Base-by-base conservation (phyloP, 2,329 filamentous ascomycete genomes). In the Sporothrix humicola region DNA sequence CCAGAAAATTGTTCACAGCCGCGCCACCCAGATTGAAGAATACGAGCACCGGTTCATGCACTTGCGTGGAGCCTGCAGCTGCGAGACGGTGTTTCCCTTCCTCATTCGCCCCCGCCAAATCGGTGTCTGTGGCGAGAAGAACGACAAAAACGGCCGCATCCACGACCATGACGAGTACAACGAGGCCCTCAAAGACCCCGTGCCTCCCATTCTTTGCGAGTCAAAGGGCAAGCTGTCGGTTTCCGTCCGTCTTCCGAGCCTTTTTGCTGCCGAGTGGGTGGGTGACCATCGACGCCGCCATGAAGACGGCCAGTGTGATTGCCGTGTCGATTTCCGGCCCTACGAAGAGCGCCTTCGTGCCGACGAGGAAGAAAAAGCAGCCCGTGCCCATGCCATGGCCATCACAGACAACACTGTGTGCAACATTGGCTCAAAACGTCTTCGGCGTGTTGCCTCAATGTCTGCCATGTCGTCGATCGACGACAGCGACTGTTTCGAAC, bases 31-130 rank as follows among this genome's bases (percentile, higher is more conserved):
- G 72, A 82, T 84, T 65, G 77, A 81, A 5, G 82, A 84, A 76
- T 79, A 78, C 74, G 83, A 84, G 79, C 84, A 85, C 76, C 81
- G 81, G 13, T 85, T 81, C 79, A 82, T 84, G 77, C 84, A 85
- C 77, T 82, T 82, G 76, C 82, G 83, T n/a, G 84, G 83, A 2
- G 82, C 77, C 7, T 85, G 84, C 73, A 77, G 76, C 31, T 85
- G 84, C 69, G 76, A 78, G 0, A 80, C 82, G 0, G 48, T 76
- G 1, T 85, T 85, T 72, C 84, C 83, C 0, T 77, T 79, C 20
- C 76, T 82, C 0, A 77, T 79, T 70, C 78, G 78, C 23, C 83
- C 83, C 0, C 79, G 81, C 0, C 73, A 82, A 0, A 76, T 82
- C 20, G 76, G 77, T 3, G 68, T 69, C 9, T 63, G 69, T 26